A percentile compares a stretch with the other conserved stretches of the same genome.
Conservation (phyloP, 305 asterid genomes). For the Caryopteris hybrid region DNA sequence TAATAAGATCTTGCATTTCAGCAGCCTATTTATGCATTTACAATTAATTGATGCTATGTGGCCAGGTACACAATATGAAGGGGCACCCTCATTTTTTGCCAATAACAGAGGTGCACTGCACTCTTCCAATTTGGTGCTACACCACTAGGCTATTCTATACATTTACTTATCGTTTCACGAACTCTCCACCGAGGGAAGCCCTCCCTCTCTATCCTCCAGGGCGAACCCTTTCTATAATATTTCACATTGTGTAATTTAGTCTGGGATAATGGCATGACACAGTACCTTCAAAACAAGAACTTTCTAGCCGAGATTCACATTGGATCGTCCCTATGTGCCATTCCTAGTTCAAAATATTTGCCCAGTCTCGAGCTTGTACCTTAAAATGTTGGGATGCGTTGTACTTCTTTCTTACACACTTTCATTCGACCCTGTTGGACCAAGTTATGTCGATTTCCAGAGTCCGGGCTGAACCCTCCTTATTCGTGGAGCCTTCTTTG, state of each 20-base stretch:
- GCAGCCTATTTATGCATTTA: constrained; percentile 21
- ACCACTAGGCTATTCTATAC: constrained; percentile 32
- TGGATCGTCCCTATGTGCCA: constrained; percentile 1
- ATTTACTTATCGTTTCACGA: constrained; percentile 8
- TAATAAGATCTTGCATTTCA: constrained; percentile 11
- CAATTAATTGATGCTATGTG: constrained; percentile 6
- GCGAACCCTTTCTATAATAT: not conserved
- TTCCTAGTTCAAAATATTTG: constrained; percentile 7
- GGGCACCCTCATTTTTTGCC: constrained; percentile 25
- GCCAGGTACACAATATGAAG: constrained; percentile 16
- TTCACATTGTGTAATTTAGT: constrained; percentile 9
- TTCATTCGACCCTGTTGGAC: constrained; percentile 52
- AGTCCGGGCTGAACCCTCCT: constrained; percentile 46
- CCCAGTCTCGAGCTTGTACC: constrained; percentile 9
- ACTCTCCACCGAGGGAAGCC: constrained; percentile 5
- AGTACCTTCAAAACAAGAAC: constrained; percentile 20
- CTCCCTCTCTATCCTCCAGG: constrained; percentile 11
- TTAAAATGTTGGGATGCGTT: not conserved
- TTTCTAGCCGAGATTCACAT: constrained; percentile 23
- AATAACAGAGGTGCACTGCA: constrained; percentile 23
- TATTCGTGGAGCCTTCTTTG: constrained; percentile 37
- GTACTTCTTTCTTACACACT: constrained; percentile 22
- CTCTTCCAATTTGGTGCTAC: constrained; percentile 14
- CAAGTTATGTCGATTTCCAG: constrained; percentile 73
- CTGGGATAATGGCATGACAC: not conserved